Evolutionary conservation across 2,329 filamentous ascomycete genomes (phyloP).

Genomic region (Fusarium floridanum): DNA sequence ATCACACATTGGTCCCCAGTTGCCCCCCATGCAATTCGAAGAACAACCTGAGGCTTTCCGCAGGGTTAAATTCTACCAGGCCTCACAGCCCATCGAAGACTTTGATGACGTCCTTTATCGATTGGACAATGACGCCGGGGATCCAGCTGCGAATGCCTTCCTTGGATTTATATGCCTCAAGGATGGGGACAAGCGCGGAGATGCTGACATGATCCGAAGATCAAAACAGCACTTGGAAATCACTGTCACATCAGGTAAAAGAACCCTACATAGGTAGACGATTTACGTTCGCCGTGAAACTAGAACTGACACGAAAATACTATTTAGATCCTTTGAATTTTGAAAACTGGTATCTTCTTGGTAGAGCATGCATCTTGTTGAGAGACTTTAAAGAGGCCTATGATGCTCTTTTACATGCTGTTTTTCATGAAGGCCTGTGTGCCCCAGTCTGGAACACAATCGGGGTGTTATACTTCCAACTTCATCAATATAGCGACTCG

Average conservation of each 20-base stretch:
- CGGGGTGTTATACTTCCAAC: not conserved
- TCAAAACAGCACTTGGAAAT: not conserved
- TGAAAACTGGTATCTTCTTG: not conserved
- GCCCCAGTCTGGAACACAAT: not conserved
- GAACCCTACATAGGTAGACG: too few relatives aligned
- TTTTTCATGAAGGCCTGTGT: fast-evolving
- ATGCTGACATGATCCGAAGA: not conserved
- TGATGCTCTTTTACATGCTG: not conserved
- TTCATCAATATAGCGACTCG: fast-evolving
- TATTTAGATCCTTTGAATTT: not conserved
- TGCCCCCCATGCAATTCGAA: not conserved
- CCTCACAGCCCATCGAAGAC: not conserved
- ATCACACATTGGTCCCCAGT: not conserved
- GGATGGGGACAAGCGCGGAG: not conserved
- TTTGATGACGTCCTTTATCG: not conserved
- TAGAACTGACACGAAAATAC: not conserved
- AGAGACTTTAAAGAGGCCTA: not conserved
- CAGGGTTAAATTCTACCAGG: not conserved
- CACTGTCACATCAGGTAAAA: not conserved
- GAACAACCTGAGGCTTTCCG: not conserved
- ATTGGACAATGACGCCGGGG: not conserved
- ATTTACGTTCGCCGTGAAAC: not conserved
- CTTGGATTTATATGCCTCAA: not conserved
- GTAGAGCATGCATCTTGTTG: not conserved
- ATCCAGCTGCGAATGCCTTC: not conserved